These are phyloP conservation scores for Proliferodiscus dingleyae DNA, from an alignment of 2,329 filamentous ascomycete genomes.

Conservation along the genomic window DNA sequence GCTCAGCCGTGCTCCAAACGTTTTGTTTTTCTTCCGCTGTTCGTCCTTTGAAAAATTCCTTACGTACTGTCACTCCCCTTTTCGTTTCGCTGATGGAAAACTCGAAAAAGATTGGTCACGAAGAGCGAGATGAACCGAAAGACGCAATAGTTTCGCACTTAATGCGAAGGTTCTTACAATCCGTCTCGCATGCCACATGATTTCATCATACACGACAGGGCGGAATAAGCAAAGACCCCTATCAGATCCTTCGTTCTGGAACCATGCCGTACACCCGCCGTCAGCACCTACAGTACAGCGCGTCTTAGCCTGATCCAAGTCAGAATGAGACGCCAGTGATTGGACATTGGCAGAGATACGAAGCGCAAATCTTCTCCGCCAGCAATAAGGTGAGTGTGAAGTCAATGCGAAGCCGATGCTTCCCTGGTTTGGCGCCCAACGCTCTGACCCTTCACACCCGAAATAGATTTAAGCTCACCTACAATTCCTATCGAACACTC, in stretches of 20 bases:
- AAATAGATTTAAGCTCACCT: slow-evolving; percentile 1
- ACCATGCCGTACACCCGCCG: neutral
- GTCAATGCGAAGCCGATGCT: slow-evolving; percentile 4
- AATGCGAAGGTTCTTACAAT: no score
- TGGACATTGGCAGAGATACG: neutral
- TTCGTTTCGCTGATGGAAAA: no score
- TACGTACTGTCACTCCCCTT: no score
- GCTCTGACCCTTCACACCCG: slow-evolving; percentile 2
- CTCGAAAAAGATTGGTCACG: no score
- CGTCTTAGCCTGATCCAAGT: neutral
- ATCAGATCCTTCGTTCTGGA: neutral
- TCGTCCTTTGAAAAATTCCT: no score
- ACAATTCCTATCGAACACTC: neutral
- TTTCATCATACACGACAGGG: neutral
- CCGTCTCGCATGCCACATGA: neutral
- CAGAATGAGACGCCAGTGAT: neutral
- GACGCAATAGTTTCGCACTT: no score
- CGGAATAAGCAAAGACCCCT: neutral
- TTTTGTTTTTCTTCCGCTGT: no score
- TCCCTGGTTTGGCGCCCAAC: neutral
- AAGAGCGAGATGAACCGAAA: no score
- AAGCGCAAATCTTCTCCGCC: neutral
- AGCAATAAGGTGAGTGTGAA: neutral
- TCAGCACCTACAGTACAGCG: neutral
- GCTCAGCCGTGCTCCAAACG: no score